A percentile compares a stretch with the other conserved stretches of the same genome.
phyloP scores from a whole-genome alignment of 2,329 filamentous ascomycete species.

The Dothideomycetes sp. region DNA sequence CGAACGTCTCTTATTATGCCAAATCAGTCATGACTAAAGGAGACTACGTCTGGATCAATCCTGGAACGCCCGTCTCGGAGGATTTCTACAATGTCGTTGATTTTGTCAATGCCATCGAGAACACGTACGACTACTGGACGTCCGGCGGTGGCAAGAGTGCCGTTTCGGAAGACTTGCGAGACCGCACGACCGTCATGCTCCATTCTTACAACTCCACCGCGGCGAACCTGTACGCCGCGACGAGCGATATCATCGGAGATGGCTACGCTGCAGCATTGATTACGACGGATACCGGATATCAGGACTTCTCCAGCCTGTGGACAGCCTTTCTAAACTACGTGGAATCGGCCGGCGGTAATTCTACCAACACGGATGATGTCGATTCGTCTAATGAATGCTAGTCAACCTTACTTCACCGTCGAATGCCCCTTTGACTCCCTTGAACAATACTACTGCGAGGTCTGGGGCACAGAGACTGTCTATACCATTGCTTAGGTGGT shows the following conservation, averaged over 20 bases:
- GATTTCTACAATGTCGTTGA: constrained; percentile 14
- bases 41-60: constrained; percentile 14
- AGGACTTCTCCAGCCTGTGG: too few relatives aligned
- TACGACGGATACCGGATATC: not conserved
- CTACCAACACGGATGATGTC: too few relatives aligned
- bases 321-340: too few relatives aligned
- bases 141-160: constrained; percentile 7
- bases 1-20: constrained; percentile 9
- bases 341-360: too few relatives aligned
- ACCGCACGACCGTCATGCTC: constrained; percentile 13
- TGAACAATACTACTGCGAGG: too few relatives aligned
- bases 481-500: too few relatives aligned
- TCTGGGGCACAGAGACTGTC: too few relatives aligned
- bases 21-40: constrained; percentile 8
- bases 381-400: too few relatives aligned
- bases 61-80: constrained; percentile 11
- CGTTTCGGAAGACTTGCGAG: constrained; percentile 7
- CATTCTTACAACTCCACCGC: constrained; percentile 5
- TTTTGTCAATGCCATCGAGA: constrained; percentile 15
- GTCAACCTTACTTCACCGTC: too few relatives aligned
- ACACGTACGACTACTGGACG: constrained; percentile 8
- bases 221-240: not conserved
- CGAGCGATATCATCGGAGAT: not conserved
- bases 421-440: too few relatives aligned
- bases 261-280: not conserved